A percentile compares a stretch with the other conserved stretches of the same genome.
These are phyloP conservation scores for Epichloe scottii DNA, from an alignment of 2,329 filamentous ascomycete genomes.

Conservation along the genomic window DNA sequence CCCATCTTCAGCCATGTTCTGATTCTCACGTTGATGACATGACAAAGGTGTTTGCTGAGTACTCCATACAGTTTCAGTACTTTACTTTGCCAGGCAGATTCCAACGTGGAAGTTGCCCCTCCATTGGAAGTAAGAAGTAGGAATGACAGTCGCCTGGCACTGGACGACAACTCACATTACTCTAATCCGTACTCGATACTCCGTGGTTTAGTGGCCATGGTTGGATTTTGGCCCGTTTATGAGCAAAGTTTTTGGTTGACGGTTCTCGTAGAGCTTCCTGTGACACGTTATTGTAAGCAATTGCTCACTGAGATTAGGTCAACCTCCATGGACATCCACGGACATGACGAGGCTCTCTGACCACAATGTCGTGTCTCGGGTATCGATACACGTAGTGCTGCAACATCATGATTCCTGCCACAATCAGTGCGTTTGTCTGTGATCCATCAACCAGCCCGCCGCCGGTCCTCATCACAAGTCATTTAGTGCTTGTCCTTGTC, in stretches of 20 bases:
- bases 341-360: not conserved
- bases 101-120: not conserved
- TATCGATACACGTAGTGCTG: not conserved
- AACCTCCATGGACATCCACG: too few species aligned
- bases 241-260: not conserved
- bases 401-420: not conserved
- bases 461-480: not conserved
- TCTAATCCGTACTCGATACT: not conserved
- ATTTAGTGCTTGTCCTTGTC: not conserved
- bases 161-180: not conserved
- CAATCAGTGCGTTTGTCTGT: too few species aligned
- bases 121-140: too few species aligned
- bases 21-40: too few species aligned
- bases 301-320: not conserved
- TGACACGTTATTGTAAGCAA: not conserved
- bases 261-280: too few species aligned
- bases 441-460: not conserved
- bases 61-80: too few species aligned
- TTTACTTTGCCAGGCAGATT: not conserved
- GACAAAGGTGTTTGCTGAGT: too few species aligned
- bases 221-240: too few species aligned
- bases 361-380: not conserved
- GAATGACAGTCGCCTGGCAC: not conserved
- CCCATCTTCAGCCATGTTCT: not conserved
- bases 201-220: too few species aligned